Conservation (phyloP, 768 basidiomycete species). For the Rossbeevera mucosa region DNA sequence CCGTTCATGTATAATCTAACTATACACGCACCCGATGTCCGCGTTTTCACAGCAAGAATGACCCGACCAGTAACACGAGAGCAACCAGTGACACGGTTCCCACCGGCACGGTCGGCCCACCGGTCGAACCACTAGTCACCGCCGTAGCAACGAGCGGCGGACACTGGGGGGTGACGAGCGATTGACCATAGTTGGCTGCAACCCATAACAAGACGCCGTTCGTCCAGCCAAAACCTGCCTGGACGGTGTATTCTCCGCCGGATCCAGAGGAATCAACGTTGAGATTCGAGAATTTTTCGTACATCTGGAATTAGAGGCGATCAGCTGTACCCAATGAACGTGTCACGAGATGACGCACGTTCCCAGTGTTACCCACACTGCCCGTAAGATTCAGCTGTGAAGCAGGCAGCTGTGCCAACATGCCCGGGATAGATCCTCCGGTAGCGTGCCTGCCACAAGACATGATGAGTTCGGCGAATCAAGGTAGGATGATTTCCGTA, state of each 20-base stretch:
- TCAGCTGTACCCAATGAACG: background rate
- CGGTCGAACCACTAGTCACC: background rate
- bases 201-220: constrained; percentile 79
- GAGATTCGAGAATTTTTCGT: constrained; percentile 78
- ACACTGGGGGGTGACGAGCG: constrained; percentile 60
- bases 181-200: constrained; percentile 58
- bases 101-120: background rate
- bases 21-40: background rate
- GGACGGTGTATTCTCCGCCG: constrained; percentile 88
- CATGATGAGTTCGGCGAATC: background rate
- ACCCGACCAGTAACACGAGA: constrained; percentile 2
- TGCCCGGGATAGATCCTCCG: constrained; percentile 72
- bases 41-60: background rate
- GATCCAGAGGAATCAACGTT: constrained; percentile 75
- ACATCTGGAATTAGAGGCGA: constrained; percentile 52
- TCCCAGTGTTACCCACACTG: constrained; percentile 65
- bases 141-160: constrained; percentile 38
- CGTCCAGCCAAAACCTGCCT: constrained; percentile 87
- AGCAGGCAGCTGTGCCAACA: constrained; percentile 67
- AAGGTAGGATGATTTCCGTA: constrained; percentile 27
- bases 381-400: constrained; percentile 64
- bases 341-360: constrained; percentile 44
- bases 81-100: background rate
- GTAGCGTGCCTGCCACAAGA: constrained; percentile 63
- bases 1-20: no score